A percentile compares a stretch with the other conserved stretches of the same genome.
These are phyloP conservation scores for Sporothrix curviconia DNA, from an alignment of 2,329 filamentous ascomycete genomes.

Conservation along the genomic window DNA sequence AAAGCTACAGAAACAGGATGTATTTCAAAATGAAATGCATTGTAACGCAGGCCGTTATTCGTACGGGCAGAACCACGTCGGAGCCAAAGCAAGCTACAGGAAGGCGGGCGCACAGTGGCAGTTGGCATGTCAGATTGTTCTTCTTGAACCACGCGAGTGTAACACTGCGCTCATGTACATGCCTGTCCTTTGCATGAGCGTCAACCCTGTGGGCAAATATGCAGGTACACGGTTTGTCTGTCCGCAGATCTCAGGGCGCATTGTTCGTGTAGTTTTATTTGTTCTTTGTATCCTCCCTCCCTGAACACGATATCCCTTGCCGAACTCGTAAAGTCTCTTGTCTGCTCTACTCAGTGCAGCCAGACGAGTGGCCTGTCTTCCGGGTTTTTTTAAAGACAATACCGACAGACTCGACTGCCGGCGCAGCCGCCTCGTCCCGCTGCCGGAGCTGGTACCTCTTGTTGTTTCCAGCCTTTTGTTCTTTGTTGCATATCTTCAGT, in stretches of 20 bases:
- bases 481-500: background rate
- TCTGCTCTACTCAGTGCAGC: too few relatives aligned
- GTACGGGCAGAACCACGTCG: too few relatives aligned
- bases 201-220: background rate
- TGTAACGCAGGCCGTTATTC: too few relatives aligned
- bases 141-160: background rate
- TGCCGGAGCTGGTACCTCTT: background rate
- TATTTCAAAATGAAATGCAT: background rate
- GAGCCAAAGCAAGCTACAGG: slow-evolving; percentile 4
- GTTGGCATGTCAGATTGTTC: background rate
- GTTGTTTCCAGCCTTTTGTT: background rate
- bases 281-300: too few relatives aligned
- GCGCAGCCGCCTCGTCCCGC: background rate
- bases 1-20: background rate
- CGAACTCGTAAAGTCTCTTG: too few relatives aligned
- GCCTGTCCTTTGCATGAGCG: background rate
- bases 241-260: too few relatives aligned
- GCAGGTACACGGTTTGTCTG: slow-evolving; percentile 1
- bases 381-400: background rate
- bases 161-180: background rate
- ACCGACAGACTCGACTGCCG: background rate
- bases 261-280: background rate
- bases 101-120: background rate
- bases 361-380: too few relatives aligned
- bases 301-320: too few relatives aligned